Evolutionary conservation across 176 grass and related monocot species (phyloP).

Genomic region (Oryza brachyantha): DNA sequence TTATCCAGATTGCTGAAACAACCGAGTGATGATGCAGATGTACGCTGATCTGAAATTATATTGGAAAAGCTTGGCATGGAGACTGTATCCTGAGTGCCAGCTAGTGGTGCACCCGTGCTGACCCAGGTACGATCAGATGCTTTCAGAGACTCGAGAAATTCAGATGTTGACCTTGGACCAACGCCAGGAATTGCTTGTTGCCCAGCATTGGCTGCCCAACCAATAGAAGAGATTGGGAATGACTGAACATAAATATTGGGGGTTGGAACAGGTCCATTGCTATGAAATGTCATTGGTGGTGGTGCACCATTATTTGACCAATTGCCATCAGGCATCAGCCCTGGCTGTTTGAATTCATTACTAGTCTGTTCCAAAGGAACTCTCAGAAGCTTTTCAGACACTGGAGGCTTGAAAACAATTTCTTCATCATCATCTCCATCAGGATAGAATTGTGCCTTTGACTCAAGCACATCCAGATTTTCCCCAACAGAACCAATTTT

Average conservation of each 20-base stretch:
- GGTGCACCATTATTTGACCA: background rate
- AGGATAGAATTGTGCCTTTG: conserved; percentile 24
- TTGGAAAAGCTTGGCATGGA: conserved; percentile 33
- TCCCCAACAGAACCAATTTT: conserved; percentile 13
- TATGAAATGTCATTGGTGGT: background rate
- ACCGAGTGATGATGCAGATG: conserved; percentile 27
- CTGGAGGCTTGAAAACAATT: conserved; percentile 74
- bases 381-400: conserved; percentile 40
- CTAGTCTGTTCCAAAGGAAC: conserved; percentile 14
- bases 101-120: conserved; percentile 29
- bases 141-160: conserved; percentile 34
- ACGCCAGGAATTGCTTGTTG: conserved; percentile 1
- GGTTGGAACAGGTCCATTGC: background rate
- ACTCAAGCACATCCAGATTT: conserved; percentile 10
- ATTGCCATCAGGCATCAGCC: conserved; percentile 18
- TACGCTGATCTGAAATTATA: conserved; percentile 13
- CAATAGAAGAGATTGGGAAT: conserved; percentile 26
- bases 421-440: conserved; percentile 88
- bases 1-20: conserved; percentile 31
- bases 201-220: conserved; percentile 26
- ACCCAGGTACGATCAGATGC: conserved; percentile 26
- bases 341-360: conserved; percentile 29
- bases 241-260: conserved; percentile 14
- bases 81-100: conserved; percentile 28
- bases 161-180: conserved; percentile 33